These are phyloP conservation scores for Sclerotinia sclerotiorum DNA, from an alignment of 2,329 filamentous ascomycete species.

Conservation along the genomic window DNA sequence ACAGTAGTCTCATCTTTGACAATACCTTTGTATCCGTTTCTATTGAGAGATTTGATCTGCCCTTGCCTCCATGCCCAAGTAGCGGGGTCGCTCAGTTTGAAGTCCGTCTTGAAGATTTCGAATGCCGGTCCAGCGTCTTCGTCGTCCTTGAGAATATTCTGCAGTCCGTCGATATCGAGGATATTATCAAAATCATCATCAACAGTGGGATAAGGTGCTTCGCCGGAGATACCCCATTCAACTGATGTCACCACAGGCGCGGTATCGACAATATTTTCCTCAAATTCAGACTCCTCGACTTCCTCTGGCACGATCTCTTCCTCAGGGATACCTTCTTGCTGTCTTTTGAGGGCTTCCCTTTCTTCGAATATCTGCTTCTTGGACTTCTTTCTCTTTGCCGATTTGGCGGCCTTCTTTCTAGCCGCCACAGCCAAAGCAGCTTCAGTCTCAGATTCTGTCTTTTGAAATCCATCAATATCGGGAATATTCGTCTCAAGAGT, in stretches of 20 bases:
- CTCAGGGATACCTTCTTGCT: constrained; percentile 48
- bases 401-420: constrained; percentile 60
- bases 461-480: constrained; percentile 51
- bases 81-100: constrained; percentile 55
- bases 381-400: constrained; percentile 65
- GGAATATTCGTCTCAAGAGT: constrained; percentile 49
- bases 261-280: constrained; percentile 42
- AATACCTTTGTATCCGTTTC: constrained; percentile 52
- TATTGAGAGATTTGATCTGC: constrained; percentile 68
- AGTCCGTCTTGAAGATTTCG: constrained; percentile 49
- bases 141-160: constrained; percentile 66
- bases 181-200: constrained; percentile 63
- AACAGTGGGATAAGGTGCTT: constrained; percentile 61
- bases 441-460: constrained; percentile 52
- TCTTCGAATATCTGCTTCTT: constrained; percentile 77
- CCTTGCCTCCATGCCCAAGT: constrained; percentile 72
- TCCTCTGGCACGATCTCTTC: constrained; percentile 45
- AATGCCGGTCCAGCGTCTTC: constrained; percentile 62
- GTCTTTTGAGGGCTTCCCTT: constrained; percentile 58
- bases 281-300: constrained; percentile 37
- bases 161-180: constrained; percentile 70
- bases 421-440: constrained; percentile 43
- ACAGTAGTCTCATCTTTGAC: constrained; percentile 47
- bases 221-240: constrained; percentile 58
- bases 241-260: constrained; percentile 47